Base-by-base conservation (phyloP, 169 alveolate species). In the Neospora caninum region DNA sequence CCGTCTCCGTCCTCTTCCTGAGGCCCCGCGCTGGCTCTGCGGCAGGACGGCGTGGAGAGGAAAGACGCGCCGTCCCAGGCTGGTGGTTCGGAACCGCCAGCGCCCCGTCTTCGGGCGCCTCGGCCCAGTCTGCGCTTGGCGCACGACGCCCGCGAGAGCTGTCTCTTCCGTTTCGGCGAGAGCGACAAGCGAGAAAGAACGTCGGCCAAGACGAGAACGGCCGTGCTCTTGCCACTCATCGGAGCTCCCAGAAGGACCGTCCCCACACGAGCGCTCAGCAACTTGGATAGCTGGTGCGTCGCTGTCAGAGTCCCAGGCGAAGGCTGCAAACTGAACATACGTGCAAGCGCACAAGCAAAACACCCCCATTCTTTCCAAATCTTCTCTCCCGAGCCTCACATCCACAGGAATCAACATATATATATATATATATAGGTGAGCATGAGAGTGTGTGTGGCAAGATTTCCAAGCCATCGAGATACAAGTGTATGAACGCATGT, bases 1-100 rank as follows among this genome's bases (percentile, higher is more conserved):
- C n/a, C 84, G 41, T 73, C 43, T 18, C 43, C 98, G 97, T 93
- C 98, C 99, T 92, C 99, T 96, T 22, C 97, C 99, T 96, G 97
- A 98, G 94, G 97, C 95, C 80, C 97, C 96, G 96, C 98, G 99
- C 70, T 97, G 97, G 67, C 97, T 94, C 95, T 97, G 58, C 45
- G 25, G 80, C 64, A 7, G 49, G 29, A 2, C 27, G 38, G 2
- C 53, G 49, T 0, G 54, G 58, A 34, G 42, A 16, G 13, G 83
- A 36, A 29, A 78, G 42, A n/a, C 80, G 64, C 22, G 38, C 84
- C 38, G 83, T 45, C 0, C 67, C 64, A 25, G 6, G 38, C 45
- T 43, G 41, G 49, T 70, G 29, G 64, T 7, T 39, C 69, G 70
- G 16, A 25, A 42, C 29, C 53, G 36, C 41, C 10, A 34, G 53